Evolutionary conservation across 768 basidiomycete genomes (phyloP), one percentile per base, ranked within the genome.

Genomic region (Phaffia australis): DNA sequence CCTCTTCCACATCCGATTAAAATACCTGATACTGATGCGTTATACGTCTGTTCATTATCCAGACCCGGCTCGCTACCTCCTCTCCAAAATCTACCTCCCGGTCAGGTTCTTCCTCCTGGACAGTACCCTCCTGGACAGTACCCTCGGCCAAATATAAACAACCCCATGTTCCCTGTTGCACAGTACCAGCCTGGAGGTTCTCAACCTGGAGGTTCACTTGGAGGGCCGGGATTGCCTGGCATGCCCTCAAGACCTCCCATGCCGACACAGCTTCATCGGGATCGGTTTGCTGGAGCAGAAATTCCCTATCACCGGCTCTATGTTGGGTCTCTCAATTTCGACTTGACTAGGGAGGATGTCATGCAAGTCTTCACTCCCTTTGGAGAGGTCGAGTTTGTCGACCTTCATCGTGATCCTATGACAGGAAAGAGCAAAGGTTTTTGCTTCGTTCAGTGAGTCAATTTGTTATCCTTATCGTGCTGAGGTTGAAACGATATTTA

Each of bases 331-430:
- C 80, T 99, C 56, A 90, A 97, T 78, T 95, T 94, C 81, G 93
- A 91, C 77, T 85, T 99, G 69, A 89, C 90, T 64, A 89, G 95
- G 79, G 86, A 89, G 72, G 94, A 99, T 80, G 87, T 99, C 79
- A 89, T 87, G 78, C 92, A 97, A 83, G 94, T 99, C 71, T 99
- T 99, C 77, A 92, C 95, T 75, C 92, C 94, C 14, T 99, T 98
- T 76, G 95, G 95, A 73, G 89, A 93, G 79, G 82, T 99, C 71
- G 94, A 94, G 78, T 93, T 93, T 79, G 92, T 99, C 76, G 94
- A 99, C 81, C 83, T 98, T 74, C 95, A 95, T 78, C 85, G 88
- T 76, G 92, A 97, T 76, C 87, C 89, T 3, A 85, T 84, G 83
- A 92, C 92, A 60, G 92, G 92, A 49, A 85, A 90, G 72, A 93